A percentile compares a stretch with the other conserved stretches of the same genome.
Conservation (phyloP, 2,329 filamentous ascomycete genomes). For the Epichloe brachyelytri region DNA sequence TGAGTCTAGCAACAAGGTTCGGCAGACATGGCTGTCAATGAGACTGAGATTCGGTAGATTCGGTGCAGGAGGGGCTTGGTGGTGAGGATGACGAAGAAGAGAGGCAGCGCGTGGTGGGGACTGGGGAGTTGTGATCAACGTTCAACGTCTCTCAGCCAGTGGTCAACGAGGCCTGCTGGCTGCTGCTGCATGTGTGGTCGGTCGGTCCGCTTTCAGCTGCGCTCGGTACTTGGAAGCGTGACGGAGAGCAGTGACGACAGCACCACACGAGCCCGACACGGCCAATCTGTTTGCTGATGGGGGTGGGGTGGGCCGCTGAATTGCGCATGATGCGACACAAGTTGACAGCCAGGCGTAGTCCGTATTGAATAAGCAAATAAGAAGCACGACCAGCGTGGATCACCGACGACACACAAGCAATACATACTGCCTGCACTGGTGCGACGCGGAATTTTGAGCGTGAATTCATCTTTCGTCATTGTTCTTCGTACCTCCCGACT, state of each 20-base stretch:
- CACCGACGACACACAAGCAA: not conserved
- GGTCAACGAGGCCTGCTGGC: not conserved
- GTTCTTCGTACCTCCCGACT: not conserved
- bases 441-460: not conserved
- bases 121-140: not conserved
- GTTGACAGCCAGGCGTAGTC: no score
- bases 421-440: not conserved
- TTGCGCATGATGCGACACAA: not conserved
- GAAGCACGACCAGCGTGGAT: not conserved
- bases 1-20: constrained; percentile 12
- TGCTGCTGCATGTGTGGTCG: not conserved
- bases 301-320: not conserved
- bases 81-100: constrained; percentile 5
- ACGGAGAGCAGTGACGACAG: not conserved
- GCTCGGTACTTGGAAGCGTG: no score
- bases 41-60: not conserved
- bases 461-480: not conserved
- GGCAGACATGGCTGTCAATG: constrained; percentile 11
- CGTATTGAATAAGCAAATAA: no score
- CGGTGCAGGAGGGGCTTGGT: not conserved
- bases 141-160: not conserved
- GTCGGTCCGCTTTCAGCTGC: no score
- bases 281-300: not conserved
- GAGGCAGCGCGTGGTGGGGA: constrained; percentile 3
- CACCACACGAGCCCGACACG: not conserved